Conservation (phyloP, 2,329 filamentous ascomycete species). For the Colletotrichum tanaceti region DNA sequence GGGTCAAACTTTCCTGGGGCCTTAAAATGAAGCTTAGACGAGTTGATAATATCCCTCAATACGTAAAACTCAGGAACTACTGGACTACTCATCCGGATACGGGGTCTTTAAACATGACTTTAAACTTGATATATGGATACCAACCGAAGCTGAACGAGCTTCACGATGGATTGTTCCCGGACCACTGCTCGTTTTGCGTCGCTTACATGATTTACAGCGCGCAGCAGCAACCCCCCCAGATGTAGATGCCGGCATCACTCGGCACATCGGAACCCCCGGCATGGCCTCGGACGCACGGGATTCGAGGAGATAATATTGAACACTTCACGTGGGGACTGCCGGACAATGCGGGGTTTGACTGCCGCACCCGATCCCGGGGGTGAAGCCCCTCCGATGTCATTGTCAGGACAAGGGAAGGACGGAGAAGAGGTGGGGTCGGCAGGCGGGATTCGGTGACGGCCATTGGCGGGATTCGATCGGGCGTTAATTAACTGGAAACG, state of each 20-base stretch:
- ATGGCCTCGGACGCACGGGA: slow-evolving; percentile 1
- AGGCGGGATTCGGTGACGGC: slow-evolving; percentile 36
- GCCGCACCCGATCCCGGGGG: not conserved
- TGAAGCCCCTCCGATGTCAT: not conserved
- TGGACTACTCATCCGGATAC: not conserved
- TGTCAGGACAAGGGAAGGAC: not conserved
- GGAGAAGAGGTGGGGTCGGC: not conserved
- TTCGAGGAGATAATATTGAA: slow-evolving; percentile 10
- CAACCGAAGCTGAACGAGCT: not conserved
- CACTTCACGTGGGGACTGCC: slow-evolving; percentile 5
- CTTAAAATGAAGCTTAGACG: not conserved
- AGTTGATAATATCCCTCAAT: too few relatives aligned
- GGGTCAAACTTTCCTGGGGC: not conserved
- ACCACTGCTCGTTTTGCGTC: not conserved
- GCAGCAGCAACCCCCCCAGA: not conserved
- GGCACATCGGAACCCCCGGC: not conserved
- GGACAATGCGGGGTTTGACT: slow-evolving; percentile 9
- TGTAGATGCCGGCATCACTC: slow-evolving; percentile 1
- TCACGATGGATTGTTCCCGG: not conserved
- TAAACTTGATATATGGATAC: too few relatives aligned
- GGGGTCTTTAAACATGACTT: too few relatives aligned
- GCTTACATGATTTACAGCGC: not conserved
- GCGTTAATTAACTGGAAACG: not conserved
- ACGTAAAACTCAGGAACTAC: too few relatives aligned
- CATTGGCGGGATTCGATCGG: slow-evolving; percentile 39